A percentile compares a stretch with the other conserved stretches of the same genome.
phyloP scores from a whole-genome alignment of 1,284 basidiomycete genomes.

The Salmacisia buchloeana region DNA sequence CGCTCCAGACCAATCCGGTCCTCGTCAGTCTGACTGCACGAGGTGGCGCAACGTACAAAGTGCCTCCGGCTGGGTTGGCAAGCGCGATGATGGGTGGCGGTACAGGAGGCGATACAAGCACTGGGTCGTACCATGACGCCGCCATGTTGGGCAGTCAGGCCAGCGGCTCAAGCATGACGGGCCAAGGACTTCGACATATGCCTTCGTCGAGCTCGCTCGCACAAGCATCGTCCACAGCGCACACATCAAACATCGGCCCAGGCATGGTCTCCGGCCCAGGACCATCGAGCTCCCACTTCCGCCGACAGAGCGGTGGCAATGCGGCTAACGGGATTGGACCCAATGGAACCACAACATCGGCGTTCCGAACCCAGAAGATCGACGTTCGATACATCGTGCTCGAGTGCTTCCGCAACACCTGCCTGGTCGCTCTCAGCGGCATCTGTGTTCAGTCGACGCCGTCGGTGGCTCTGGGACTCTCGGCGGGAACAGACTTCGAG shows the following conservation, averaged over 20 bases:
- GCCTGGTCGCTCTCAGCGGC: not conserved
- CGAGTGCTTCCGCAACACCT: not conserved
- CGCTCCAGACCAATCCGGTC: not conserved
- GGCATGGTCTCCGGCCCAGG: no score
- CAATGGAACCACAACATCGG: no score
- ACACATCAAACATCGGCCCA: no score
- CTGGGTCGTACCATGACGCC: no score
- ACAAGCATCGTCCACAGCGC: no score
- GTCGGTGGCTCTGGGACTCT: not conserved
- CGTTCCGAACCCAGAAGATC: not conserved
- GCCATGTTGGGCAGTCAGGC: no score
- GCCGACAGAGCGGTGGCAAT: no score
- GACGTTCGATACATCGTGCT: constrained; percentile 1
- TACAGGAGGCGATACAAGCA: no score
- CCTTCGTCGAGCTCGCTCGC: not conserved
- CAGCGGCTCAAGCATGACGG: no score
- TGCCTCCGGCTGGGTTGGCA: not conserved
- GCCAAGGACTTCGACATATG: not conserved
- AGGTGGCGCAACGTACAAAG: not conserved
- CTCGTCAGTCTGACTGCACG: not conserved
- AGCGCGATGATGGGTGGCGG: no score
- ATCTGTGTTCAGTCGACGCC: not conserved
- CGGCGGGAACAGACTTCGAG: not conserved
- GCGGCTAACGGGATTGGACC: no score
- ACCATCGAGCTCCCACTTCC: no score